Evolutionary conservation across 495 filamentous ascomycete genomes (phyloP).

Genomic region (Geopyxis carbonaria): DNA sequence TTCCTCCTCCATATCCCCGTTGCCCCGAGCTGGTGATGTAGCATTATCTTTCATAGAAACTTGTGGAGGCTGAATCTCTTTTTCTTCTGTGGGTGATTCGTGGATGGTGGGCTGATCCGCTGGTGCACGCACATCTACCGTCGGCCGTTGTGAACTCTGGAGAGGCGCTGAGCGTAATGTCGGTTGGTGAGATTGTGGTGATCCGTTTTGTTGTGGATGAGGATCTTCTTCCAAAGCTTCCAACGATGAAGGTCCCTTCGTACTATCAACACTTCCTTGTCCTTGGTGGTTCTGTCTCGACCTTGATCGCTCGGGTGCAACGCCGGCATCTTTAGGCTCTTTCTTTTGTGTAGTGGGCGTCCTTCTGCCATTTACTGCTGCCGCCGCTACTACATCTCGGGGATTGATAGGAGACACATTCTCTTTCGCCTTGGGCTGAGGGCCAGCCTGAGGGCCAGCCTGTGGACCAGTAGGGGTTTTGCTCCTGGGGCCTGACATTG

Average conservation of each 20-base stretch:
- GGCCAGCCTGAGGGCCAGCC: conserved; percentile 2
- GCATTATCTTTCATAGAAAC: not conserved
- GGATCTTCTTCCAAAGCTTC: too few species aligned
- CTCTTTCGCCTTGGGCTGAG: conserved; percentile 12
- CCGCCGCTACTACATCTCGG: conserved; percentile 2
- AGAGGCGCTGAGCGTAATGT: not conserved
- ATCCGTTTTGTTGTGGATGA: not conserved
- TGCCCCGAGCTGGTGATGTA: not conserved
- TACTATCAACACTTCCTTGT: conserved; percentile 6
- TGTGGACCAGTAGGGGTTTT: conserved; percentile 37
- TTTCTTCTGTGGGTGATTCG: not conserved
- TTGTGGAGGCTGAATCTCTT: not conserved
- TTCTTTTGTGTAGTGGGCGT: conserved; percentile 12
- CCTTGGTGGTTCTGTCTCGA: conserved; percentile 13
- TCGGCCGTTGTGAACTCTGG: not conserved
- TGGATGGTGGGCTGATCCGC: conserved; percentile 4
- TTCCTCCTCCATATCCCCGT: conserved; percentile 49
- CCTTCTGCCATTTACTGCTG: conserved; percentile 12
- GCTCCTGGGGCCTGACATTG: conserved; percentile 37
- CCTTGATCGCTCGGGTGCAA: conserved; percentile 11
- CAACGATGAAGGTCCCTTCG: conserved; percentile 1
- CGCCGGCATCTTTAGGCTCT: not conserved
- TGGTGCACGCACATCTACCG: not conserved
- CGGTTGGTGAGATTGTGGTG: not conserved
- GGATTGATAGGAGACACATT: conserved; percentile 19